A percentile compares a stretch with the other conserved stretches of the same genome.
Evolutionary conservation across 805 yeast genomes (phyloP).

Genomic region (Pichia exigua): DNA sequence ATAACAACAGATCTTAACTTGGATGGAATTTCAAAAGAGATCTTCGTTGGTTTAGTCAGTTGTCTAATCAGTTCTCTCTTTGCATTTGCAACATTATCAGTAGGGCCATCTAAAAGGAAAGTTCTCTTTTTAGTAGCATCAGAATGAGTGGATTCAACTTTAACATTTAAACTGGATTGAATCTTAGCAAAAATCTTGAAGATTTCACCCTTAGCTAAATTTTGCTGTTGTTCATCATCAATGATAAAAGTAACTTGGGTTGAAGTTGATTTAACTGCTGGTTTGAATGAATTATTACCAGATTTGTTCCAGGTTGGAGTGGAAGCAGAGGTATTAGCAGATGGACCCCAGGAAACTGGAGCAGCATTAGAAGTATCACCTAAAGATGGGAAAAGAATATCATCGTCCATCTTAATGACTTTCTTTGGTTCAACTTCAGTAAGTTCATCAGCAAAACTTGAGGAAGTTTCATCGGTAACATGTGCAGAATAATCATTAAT

Average conservation of each 20-base stretch:
- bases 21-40: constrained; percentile 63
- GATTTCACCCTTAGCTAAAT: constrained; percentile 57
- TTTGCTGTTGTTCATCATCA: constrained; percentile 59
- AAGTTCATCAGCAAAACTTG: constrained; percentile 3
- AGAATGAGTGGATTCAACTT: constrained; percentile 77
- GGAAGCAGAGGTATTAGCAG: constrained; percentile 12
- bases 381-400: constrained; percentile 57
- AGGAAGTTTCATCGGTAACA: background rate
- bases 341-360: constrained; percentile 37
- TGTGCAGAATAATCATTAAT: background rate
- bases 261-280: constrained; percentile 46
- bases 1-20: constrained; percentile 69
- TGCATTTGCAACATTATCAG: constrained; percentile 57
- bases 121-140: constrained; percentile 70
- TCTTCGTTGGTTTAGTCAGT: constrained; percentile 64
- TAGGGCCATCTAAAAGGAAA: constrained; percentile 71
- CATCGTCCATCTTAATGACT: constrained; percentile 35
- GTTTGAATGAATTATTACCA: constrained; percentile 22
- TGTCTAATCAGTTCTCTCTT: constrained; percentile 68
- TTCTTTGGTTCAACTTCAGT: constrained; percentile 6
- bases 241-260: constrained; percentile 77
- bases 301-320: constrained; percentile 16
- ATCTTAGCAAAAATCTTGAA: constrained; percentile 57
- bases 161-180: constrained; percentile 52
- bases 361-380: constrained; percentile 38